Evolutionary conservation across 2,329 filamentous ascomycete species (phyloP).

Genomic region (Colletotrichum sp.): DNA sequence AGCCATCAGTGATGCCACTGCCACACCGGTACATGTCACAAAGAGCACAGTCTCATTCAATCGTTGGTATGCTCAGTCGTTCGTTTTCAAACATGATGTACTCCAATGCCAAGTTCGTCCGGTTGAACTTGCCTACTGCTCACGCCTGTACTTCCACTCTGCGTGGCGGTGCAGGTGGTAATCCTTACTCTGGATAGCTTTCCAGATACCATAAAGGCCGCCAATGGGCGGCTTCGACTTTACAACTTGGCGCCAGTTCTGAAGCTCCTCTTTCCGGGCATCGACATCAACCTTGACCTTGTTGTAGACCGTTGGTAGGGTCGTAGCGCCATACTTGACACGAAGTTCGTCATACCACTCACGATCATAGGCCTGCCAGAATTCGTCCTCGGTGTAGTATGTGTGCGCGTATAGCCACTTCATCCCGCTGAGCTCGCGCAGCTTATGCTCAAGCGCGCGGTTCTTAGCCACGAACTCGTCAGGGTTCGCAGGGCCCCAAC

Average conservation of each 20-base stretch:
- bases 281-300: slow-evolving; percentile 67
- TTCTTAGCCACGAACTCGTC: slow-evolving; percentile 73
- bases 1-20: not conserved
- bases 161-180: slow-evolving; percentile 59
- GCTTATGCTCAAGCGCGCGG: slow-evolving; percentile 72
- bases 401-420: slow-evolving; percentile 91
- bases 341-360: slow-evolving; percentile 68
- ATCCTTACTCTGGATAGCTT: slow-evolving; percentile 62
- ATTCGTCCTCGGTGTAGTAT: slow-evolving; percentile 78
- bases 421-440: slow-evolving; percentile 73
- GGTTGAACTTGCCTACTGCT: not conserved
- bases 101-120: not conserved
- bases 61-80: not conserved
- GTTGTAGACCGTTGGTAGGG: slow-evolving; percentile 72
- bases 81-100: not conserved
- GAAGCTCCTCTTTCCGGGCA: slow-evolving; percentile 43
- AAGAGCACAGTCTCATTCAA: not conserved
- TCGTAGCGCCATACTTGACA: slow-evolving; percentile 64
- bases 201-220: slow-evolving; percentile 64
- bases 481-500: slow-evolving; percentile 66
- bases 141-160: slow-evolving; percentile 56
- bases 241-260: slow-evolving; percentile 43
- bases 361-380: slow-evolving; percentile 68
- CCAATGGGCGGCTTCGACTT: slow-evolving; percentile 60
- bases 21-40: not conserved